phyloP scores from a whole-genome alignment of 441 rosid species.

The Adansonia gregorii region DNA sequence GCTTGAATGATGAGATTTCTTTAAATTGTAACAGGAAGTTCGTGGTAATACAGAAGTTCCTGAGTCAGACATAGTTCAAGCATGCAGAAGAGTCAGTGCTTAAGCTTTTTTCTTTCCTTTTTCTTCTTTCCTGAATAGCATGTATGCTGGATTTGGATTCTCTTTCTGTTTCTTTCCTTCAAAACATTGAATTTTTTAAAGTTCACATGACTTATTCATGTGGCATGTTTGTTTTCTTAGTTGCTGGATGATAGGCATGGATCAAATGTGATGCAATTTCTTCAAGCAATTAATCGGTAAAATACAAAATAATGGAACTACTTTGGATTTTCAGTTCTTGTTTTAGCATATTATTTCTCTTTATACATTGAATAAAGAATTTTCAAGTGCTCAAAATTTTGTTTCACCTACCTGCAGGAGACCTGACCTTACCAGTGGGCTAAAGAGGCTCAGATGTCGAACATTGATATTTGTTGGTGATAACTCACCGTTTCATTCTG shows the following conservation, averaged over 20 bases:
- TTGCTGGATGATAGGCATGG: slow-evolving; percentile 69
- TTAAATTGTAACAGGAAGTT: slow-evolving; percentile 54
- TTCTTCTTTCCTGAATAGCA: slow-evolving; percentile 10
- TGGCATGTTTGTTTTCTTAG: slow-evolving; percentile 39
- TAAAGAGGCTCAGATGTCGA: slow-evolving; percentile 65
- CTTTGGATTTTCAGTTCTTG: not conserved
- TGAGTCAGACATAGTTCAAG: slow-evolving; percentile 68
- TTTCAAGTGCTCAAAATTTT: slow-evolving; percentile 19
- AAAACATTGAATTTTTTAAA: not conserved
- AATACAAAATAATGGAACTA: slow-evolving; percentile 19
- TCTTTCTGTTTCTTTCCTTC: not conserved
- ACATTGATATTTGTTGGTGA: slow-evolving; percentile 79
- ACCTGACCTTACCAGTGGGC: slow-evolving; percentile 59
- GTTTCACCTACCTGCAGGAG: slow-evolving; percentile 43
- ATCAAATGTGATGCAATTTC: slow-evolving; percentile 56
- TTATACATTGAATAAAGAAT: slow-evolving; percentile 11
- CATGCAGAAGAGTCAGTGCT: slow-evolving; percentile 64
- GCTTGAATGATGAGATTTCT: slow-evolving; percentile 24
- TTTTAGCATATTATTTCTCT: slow-evolving; percentile 12
- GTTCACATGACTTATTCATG: not conserved
- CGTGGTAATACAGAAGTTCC: slow-evolving; percentile 71
- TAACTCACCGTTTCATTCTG: slow-evolving; percentile 71
- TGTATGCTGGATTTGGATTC: slow-evolving; percentile 12
- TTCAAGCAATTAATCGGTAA: slow-evolving; percentile 66
- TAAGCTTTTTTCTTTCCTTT: slow-evolving; percentile 12